Conservation (phyloP, 805 yeast genomes). For the Barnettozyma vustinii region DNA sequence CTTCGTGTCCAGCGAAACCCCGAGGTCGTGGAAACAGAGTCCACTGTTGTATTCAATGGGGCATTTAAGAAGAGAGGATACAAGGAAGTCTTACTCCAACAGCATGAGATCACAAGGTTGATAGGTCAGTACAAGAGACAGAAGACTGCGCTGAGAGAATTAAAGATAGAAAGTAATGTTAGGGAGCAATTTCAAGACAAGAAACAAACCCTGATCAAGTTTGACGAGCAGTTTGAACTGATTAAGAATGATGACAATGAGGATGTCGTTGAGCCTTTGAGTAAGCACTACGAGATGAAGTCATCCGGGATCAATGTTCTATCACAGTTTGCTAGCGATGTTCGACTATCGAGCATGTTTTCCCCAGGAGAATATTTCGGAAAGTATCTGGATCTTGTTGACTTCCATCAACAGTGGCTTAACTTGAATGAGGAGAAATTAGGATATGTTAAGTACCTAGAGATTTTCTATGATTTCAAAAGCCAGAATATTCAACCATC, state of each 20-base stretch:
- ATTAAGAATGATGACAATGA: conserved; percentile 28
- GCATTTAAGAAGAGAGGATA: conserved; percentile 37
- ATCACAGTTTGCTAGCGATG: conserved; percentile 44
- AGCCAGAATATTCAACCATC: conserved; percentile 20
- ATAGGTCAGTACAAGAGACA: conserved; percentile 39
- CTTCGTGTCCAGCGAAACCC: conserved; percentile 62
- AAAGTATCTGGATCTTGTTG: conserved; percentile 50
- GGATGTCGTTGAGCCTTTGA: conserved; percentile 13
- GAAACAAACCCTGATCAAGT: conserved; percentile 28
- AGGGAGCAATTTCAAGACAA: conserved; percentile 22
- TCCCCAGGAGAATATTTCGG: conserved; percentile 62
- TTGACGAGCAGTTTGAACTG: conserved; percentile 32
- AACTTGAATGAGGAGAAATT: conserved; percentile 34
- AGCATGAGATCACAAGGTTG: conserved; percentile 60
- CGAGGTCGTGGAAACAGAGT: conserved; percentile 29
- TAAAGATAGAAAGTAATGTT: background rate
- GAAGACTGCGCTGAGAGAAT: conserved; percentile 9
- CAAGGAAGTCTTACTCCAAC: conserved; percentile 52
- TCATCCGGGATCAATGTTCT: conserved; percentile 28
- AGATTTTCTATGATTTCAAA: conserved; percentile 37
- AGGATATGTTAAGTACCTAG: conserved; percentile 48
- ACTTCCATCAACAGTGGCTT: conserved; percentile 49
- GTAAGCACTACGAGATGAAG: conserved; percentile 16
- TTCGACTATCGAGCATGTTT: conserved; percentile 47
- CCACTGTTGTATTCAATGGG: conserved; percentile 13